Conservation (phyloP, 2,329 filamentous ascomycete genomes). For the Calcarisporium arbuscula region DNA sequence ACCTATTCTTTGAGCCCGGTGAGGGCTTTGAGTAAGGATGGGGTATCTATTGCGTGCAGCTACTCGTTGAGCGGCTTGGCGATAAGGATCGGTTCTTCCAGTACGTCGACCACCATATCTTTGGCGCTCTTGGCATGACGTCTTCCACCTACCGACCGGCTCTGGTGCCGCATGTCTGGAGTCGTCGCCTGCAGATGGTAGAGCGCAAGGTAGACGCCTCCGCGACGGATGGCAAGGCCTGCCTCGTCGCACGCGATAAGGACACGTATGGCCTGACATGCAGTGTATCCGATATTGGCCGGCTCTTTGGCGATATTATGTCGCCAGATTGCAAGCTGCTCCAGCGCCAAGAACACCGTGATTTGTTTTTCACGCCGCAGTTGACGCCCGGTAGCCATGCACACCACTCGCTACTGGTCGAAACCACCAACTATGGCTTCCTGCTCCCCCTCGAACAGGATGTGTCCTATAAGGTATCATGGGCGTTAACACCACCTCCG, state of each 20-base stretch:
- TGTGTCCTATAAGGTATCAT: slow-evolving; percentile 7
- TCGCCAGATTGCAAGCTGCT: slow-evolving; percentile 10
- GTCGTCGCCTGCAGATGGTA: slow-evolving; percentile 8
- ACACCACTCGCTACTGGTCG: slow-evolving; percentile 7
- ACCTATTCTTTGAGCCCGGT: slow-evolving; percentile 8
- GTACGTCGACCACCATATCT: slow-evolving; percentile 8
- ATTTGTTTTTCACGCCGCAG: slow-evolving; percentile 8
- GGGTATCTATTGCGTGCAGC: slow-evolving; percentile 7
- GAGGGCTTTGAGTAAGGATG: slow-evolving; percentile 9
- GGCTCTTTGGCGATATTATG: slow-evolving; percentile 9
- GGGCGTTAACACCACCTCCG: slow-evolving; percentile 6
- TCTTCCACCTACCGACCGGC: slow-evolving; percentile 6
- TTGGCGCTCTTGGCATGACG: slow-evolving; percentile 7
- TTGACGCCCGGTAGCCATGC: slow-evolving; percentile 6
- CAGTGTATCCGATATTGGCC: slow-evolving; percentile 8
- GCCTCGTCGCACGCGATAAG: slow-evolving; percentile 6
- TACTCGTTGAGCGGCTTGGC: slow-evolving; percentile 8
- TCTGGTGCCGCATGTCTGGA: slow-evolving; percentile 7
- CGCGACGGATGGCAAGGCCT: slow-evolving; percentile 2
- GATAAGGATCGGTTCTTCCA: slow-evolving; percentile 4
- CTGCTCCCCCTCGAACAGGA: slow-evolving; percentile 7
- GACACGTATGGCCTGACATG: slow-evolving; percentile 9
- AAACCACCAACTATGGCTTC: slow-evolving; percentile 8
- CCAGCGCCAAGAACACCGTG: slow-evolving; percentile 8
- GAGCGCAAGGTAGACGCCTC: slow-evolving; percentile 5